Evolutionary conservation across 2,329 filamentous ascomycete genomes (phyloP), one percentile per base, ranked within the genome.

Genomic region (Hypoxylon sp.): DNA sequence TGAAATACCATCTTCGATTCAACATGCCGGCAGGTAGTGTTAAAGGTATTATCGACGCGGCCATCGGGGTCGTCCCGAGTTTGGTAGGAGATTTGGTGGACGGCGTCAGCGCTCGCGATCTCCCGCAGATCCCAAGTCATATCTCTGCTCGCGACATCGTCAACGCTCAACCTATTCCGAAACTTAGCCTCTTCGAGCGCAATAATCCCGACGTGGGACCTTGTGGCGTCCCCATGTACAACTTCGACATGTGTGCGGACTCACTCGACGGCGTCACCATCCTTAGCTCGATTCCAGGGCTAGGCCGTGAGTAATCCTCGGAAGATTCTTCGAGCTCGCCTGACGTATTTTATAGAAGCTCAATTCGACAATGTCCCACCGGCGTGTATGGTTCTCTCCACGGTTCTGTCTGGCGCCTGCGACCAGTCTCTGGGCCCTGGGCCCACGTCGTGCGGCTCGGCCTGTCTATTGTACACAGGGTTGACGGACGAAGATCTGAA

Each of bases 311-410:
- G 51, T 51, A n/a, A 8, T 18, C 36, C 28, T n/a, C 11, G 1
- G 3, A 33, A 33, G 2, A 9, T 33, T 16, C 14, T 51, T 32
- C n/a, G 2, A 30, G 20, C 7, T 2, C 20, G 7, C 7, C 40
- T 61, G 11, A 57, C 48, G 9, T 30, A 26, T 8, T 50, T 4
- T 33, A 2, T 32, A 69, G 64, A 59, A 38, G 61, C 32, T 4
- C 36, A 38, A 20, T 69, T 66, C 33, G 60, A 61, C 4, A 48
- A 44, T 14, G 61, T 72, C 1, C 71, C 70, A 1, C 16, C 69
- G 2, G 52, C 67, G 12, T 73, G 71, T 53, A 72, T 73, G 70
- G 65, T 65, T 30, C 65, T 72, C n/a, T 71, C 71, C 14, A 56
- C 61, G 11, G 67, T 68, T 11, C 57, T 72, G 0, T 42, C 66